A percentile compares a stretch with the other conserved stretches of the same genome.
Conservation (phyloP, 257 asterid species). For the Solanum lycopersicoides region DNA sequence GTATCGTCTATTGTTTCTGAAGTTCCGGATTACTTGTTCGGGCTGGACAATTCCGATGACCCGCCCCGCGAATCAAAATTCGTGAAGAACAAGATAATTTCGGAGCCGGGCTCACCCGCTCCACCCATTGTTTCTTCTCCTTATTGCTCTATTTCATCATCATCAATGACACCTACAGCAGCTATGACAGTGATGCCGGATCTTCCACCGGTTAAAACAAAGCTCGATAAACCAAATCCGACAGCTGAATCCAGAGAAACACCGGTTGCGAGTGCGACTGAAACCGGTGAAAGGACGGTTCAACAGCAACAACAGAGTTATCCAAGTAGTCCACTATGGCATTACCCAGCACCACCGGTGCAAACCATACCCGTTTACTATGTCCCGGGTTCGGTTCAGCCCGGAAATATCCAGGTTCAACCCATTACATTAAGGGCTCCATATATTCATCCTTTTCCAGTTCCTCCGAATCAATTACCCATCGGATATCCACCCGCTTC, state of each 20-base stretch:
- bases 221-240: constrained; percentile 26
- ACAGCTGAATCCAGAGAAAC: constrained; percentile 20
- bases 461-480: constrained; percentile 52
- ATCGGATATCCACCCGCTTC: constrained; percentile 32
- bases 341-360: constrained; percentile 42
- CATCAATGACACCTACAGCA: constrained; percentile 47
- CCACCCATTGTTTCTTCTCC: constrained; percentile 49
- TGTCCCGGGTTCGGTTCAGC: constrained; percentile 38
- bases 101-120: constrained; percentile 84
- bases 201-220: constrained; percentile 77
- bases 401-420: constrained; percentile 34
- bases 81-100: constrained; percentile 23
- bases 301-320: constrained; percentile 33
- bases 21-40: constrained; percentile 82
- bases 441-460: constrained; percentile 34
- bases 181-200: constrained; percentile 42
- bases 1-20: constrained; percentile 82
- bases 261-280: constrained; percentile 3
- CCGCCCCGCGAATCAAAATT: constrained; percentile 24
- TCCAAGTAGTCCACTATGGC: constrained; percentile 55
- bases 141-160: constrained; percentile 61
- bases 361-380: constrained; percentile 61
- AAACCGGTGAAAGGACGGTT: constrained; percentile 20
- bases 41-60: constrained; percentile 78
- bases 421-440: constrained; percentile 16